Evolutionary conservation across 495 filamentous ascomycete species (phyloP), one percentile per base, ranked within the genome.

Genomic region (Neurospora sublineolata): DNA sequence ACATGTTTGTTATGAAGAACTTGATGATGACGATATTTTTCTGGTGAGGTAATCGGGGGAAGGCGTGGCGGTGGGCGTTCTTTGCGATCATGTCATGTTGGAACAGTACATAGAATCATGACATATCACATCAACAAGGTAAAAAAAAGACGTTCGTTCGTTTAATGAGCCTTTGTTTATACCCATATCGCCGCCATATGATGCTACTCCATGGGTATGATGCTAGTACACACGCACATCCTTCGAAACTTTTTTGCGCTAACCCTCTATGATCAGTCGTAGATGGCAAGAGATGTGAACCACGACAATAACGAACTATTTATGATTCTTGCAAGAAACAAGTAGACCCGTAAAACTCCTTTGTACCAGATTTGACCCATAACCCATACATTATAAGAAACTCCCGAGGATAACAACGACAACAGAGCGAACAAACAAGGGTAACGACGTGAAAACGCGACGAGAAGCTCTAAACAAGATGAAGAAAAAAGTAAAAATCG

Each of bases 371-470:
- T 70, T 46, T 44, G 39, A 18, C 40, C 69, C 18, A 60, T 44
- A 52, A 72, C 70, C 71, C 30, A 64, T 64, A 64, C 52, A 64
- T 64, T 64, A 64, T 64, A 64, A 64, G 52, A 64, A 64, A 64
- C 52, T 64, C 52, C 52, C 52, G 30, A 64, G 52, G 27, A 64
- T 64, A 64, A 64, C 33, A 69, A 72, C 33, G 9, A 58, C 33
- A 71, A 40, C 70, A 44, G 69, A 72, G 68, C 18, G 70, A 30
- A 72, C 68, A 9, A 72, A 40, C 68, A 60, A 64, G 60, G n/a
- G n/a, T n/a, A 72, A 27, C 16, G 27, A 23, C 52, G 52, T 64
- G 23, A 36, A 64, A 64, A 33, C 52, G 52, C 52, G 52, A 68
- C 27, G 71, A 27, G 52, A 64, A 64, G 52, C 52, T 64, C 52